Evolutionary conservation across 805 yeast genomes (phyloP), one percentile per base, ranked within the genome.

Genomic region (Cyberlindnera samutprakarnensis): DNA sequence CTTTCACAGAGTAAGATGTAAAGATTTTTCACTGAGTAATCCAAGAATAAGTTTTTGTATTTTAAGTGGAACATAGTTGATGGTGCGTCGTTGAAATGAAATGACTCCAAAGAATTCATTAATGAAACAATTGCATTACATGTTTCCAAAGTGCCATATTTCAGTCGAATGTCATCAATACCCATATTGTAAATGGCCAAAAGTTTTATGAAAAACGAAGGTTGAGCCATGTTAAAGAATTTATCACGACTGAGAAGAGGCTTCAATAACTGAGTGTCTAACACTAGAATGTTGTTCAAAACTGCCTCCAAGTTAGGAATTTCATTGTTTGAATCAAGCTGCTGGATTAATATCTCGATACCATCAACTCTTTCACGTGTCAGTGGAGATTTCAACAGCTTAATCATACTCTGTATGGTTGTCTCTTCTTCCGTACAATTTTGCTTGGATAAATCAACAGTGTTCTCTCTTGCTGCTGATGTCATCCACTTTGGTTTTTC

Each of bases 161-260:
- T 43, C 2, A 31, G 22, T 2, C 44, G 14, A 5, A 59, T 19
- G 8, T 44, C 36, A 3, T 32, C 38, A 4, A 46, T 14, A 10
- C 43, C 49, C 6, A 37, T 36, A 31, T 54, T 50, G 36, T 47
- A 56, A 2, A 60, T 48, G 0, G 65, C 54, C 18, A 51, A 48
- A 7, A 54, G 38, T 35, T 60, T 61, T 22, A 63, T 35, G 1
- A 53, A 33, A 16, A 48, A 37, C 3, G 37, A 33, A 5, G 52
- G 22, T 2, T 60, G 59, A 9, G 59, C 23, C 7, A 50, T 30
- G 10, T 42, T 44, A 25, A 46, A 51, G 39, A 61, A 61, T 3
- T 21, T 21, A 5, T 52, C 36, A 4, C 47, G 31, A 0, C 43
- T 21, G 25, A 61, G 32, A 2, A 62, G 27, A 5, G 57, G 54